Base-by-base conservation (phyloP, 2,329 filamentous ascomycete species). In the Fusarium brevicatenulatum region DNA sequence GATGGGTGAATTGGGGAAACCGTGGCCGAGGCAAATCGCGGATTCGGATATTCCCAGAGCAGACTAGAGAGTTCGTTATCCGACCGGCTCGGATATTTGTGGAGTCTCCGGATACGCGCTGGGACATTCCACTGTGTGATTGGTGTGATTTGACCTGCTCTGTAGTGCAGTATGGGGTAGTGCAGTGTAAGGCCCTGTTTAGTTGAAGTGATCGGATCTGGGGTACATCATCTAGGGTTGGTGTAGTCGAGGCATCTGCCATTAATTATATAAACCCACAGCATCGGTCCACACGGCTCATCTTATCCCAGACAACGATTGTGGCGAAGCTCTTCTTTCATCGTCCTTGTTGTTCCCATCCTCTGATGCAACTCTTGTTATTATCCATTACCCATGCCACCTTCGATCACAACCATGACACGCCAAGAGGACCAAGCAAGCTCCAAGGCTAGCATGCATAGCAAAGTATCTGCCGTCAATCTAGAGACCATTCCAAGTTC, bases 361-460 rank as follows among this genome's bases (percentile, higher is more conserved):
- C 7, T 16, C 10, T 7, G 4, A 7, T 19, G 4, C 7, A 3
- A 2, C 28, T 12, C 9, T 21, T 23, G 21, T 19, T 1, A 32
- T 23, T 5, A 3, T 34, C 30, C 8, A 13, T 23, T 18, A 13
- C 15, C 21, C 2, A 50, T 50, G 21, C 10, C 21, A 34, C 11
- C 30, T 23, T 13, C 21, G 4, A 50, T 50, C 30, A 30, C 47
- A 23, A 23, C 10, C 21, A 50, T 50, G 47, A 13, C 47, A 23
- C 30, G 10, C 13, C 47, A 50, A 23, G 8, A 23, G 4, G 7
- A 34, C 5, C 21, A 32, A 23, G 21, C 8, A 7, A 34, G 47
- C 28, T 23, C 28, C 28, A 50, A 18, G 19, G 21, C 21, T 8
- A 50, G 47, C 21, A n/a, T 19, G 18, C 28, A 50, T 8, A 50